These are phyloP conservation scores for Moniliella sp. DNA, from an alignment of 1,284 basidiomycete species.

Conservation along the genomic window DNA sequence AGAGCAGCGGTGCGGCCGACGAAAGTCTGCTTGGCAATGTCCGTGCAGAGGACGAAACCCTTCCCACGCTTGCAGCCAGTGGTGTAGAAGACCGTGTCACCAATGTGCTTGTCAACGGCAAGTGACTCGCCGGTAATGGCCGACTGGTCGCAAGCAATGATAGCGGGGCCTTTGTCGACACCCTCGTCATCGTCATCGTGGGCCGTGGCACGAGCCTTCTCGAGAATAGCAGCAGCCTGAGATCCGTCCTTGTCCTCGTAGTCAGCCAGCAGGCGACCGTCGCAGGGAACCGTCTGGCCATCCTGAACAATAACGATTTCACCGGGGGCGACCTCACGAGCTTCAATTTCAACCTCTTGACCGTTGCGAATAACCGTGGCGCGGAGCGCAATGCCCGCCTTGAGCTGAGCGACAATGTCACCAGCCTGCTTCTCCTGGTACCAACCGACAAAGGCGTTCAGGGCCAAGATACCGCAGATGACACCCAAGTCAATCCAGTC, in stretches of 20 bases:
- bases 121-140: constrained; percentile 43
- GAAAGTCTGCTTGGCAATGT: constrained; percentile 38
- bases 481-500: constrained; percentile 41
- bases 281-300: constrained; percentile 41
- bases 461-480: constrained; percentile 36
- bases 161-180: constrained; percentile 38
- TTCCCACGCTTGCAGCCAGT: constrained; percentile 41
- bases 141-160: constrained; percentile 40
- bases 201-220: constrained; percentile 19
- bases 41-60: constrained; percentile 38
- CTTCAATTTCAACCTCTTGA: constrained; percentile 40
- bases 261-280: constrained; percentile 39
- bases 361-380: constrained; percentile 38
- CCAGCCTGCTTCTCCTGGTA: constrained; percentile 42
- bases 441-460: constrained; percentile 43
- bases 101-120: constrained; percentile 42
- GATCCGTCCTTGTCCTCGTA: constrained; percentile 36
- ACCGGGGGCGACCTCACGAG: constrained; percentile 42
- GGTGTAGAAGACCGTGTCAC: constrained; percentile 39
- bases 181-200: constrained; percentile 28
- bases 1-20: constrained; percentile 40
- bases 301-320: constrained; percentile 39
- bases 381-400: constrained; percentile 41
- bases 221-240: constrained; percentile 25
- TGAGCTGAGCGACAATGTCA: constrained; percentile 41